Conservation (phyloP, 441 rosid genomes). For the Brassica balearica region DNA sequence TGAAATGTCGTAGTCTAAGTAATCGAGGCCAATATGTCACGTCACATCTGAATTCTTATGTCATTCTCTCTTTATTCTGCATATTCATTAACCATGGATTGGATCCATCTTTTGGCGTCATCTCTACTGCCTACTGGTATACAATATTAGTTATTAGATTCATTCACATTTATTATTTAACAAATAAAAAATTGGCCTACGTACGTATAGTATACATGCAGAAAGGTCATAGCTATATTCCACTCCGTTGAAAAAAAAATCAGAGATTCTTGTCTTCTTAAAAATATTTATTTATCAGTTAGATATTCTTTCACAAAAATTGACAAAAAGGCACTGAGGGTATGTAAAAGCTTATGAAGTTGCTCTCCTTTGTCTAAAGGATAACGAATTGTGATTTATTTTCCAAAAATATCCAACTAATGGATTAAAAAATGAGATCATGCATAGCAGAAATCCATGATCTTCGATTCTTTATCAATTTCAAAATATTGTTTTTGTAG, state of each 20-base stretch:
- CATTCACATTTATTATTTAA: slow-evolving; percentile 11
- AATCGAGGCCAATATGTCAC: slow-evolving; percentile 49
- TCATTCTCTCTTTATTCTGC: slow-evolving; percentile 57
- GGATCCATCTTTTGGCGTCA: slow-evolving; percentile 41
- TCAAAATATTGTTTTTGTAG: slow-evolving; percentile 11
- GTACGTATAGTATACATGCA: slow-evolving; percentile 43
- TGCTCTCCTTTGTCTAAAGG: slow-evolving; percentile 39
- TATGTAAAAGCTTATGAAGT: slow-evolving; percentile 38
- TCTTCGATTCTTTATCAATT: not conserved
- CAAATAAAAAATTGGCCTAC: not conserved
- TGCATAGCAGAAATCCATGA: not conserved
- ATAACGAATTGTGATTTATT: slow-evolving; percentile 13
- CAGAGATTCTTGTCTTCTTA: slow-evolving; percentile 36
- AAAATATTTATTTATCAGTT: slow-evolving; percentile 7
- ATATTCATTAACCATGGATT: slow-evolving; percentile 42
- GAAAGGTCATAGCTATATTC: slow-evolving; percentile 37
- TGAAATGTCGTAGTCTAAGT: slow-evolving; percentile 59
- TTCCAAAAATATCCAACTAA: not conserved
- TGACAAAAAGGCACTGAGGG: slow-evolving; percentile 35
- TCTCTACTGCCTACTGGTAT: slow-evolving; percentile 9
- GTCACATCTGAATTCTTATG: slow-evolving; percentile 58
- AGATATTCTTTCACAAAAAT: slow-evolving; percentile 39
- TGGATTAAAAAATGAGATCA: not conserved
- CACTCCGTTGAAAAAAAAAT: slow-evolving; percentile 29
- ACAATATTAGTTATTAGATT: slow-evolving; percentile 36